Percentiles rank a stretch among this genome's conserved stretches.
These are phyloP conservation scores for Candida sp. DNA, from an alignment of 1,139 yeast species.

Conservation along the genomic window DNA sequence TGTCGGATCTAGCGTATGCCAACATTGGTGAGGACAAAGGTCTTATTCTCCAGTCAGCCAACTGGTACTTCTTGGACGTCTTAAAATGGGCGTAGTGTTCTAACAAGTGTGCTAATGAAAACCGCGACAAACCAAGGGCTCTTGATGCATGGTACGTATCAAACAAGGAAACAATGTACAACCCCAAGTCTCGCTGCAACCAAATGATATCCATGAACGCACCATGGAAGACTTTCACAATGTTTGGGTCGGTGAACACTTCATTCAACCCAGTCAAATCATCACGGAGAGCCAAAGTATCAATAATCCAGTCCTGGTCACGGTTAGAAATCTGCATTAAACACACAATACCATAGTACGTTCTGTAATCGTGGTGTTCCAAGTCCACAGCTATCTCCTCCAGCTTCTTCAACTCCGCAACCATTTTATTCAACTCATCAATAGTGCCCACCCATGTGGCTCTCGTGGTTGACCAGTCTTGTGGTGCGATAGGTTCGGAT, in stretches of 20 bases:
- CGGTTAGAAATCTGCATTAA: constrained; percentile 92
- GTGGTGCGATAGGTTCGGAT: constrained; percentile 56
- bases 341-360: constrained; percentile 91
- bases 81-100: constrained; percentile 83
- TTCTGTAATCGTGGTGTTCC: constrained; percentile 94
- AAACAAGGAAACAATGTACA: constrained; percentile 87
- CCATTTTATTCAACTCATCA: constrained; percentile 56
- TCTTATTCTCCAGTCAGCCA: constrained; percentile 96
- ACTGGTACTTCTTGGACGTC: constrained; percentile 93
- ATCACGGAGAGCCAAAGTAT: constrained; percentile 75
- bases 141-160: constrained; percentile 94
- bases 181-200: constrained; percentile 95
- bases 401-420: constrained; percentile 51
- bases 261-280: constrained; percentile 70
- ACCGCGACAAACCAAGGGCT: constrained; percentile 76
- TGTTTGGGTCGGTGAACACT: constrained; percentile 79
- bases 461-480: constrained; percentile 66
- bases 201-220: constrained; percentile 97
- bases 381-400: constrained; percentile 91
- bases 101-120: constrained; percentile 82
- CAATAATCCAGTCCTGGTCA: constrained; percentile 83
- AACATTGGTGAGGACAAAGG: constrained; percentile 81
- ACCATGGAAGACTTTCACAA: constrained; percentile 93
- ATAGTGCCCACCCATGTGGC: constrained; percentile 76
- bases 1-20: constrained; percentile 93